Evolutionary conservation across 2,329 filamentous ascomycete genomes (phyloP), one percentile per base, ranked within the genome.

Genomic region (Clonostachys rhizophaga): DNA sequence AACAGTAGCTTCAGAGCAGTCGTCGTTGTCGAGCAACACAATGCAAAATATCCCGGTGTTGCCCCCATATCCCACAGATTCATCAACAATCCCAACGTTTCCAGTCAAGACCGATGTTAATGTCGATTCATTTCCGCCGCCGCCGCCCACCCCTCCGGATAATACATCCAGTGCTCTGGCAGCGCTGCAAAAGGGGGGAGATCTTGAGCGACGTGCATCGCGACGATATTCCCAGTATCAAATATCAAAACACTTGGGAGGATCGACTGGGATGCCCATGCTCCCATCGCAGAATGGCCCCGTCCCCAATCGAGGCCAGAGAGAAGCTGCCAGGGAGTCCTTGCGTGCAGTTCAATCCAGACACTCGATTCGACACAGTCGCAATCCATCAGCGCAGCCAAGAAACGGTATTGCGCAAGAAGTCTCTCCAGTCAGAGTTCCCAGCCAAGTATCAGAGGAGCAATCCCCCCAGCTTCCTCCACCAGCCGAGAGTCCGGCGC

Each of bases 221-320:
- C 80, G 92, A 55, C 79, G 94, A 59, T 99, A 97, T 63, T 97
- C 94, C 3, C 88, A 91, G 46, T 99, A 97, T 63, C 94, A 99
- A 61, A 95, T 99, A 55, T 89, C 90, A 42, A 97, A 96, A 62
- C 91, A 96, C 58, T 74, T 97, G 3, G 92, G 92, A 11, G 80
- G 84, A 14, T 79, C 87, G 14, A 91, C 85, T 65, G 90, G 89
- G 17, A 86, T 97, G 14, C 90, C 91, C 7, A 87, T 95, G 60
- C 80, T 97, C 17, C 91, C 92, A 24, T 76, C 88, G 30, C 90
- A 95, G 61, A 90, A 85, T 51, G 86, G 86, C 5, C 89, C 89
- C 2, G 78, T 92, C 52, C 91, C 91, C 6, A 96, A 96, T 60
- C 79, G 50, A 16, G 50, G 91, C 33, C 79, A 89, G 50, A 75